A percentile compares a stretch with the other conserved stretches of the same genome.
Evolutionary conservation across 1,139 yeast genomes (phyloP).

Genomic region (Diutina ranongensis): DNA sequence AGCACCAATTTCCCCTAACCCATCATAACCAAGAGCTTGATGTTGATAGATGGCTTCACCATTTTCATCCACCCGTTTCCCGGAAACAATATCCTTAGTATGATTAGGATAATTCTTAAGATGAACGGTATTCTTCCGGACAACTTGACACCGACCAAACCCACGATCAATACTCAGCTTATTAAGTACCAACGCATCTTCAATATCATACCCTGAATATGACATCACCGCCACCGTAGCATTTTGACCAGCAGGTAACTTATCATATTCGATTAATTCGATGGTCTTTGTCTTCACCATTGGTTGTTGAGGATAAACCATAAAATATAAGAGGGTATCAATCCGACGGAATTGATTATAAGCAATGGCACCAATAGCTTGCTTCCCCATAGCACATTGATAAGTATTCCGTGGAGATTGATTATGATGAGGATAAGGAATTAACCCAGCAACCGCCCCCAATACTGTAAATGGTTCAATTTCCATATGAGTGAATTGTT

Average conservation of each 20-base stretch:
- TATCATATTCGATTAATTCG: slow-evolving; percentile 89
- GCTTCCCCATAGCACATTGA: slow-evolving; percentile 99
- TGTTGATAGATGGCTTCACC: slow-evolving; percentile 82
- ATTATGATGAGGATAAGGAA: slow-evolving; percentile 99
- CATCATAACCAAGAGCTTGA: slow-evolving; percentile 82
- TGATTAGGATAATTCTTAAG: slow-evolving; percentile 90
- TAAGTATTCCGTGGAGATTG: slow-evolving; percentile 98
- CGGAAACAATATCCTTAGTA: slow-evolving; percentile 81
- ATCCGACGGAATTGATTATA: slow-evolving; percentile 93
- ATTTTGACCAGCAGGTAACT: slow-evolving; percentile 97
- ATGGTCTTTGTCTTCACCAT: slow-evolving; percentile 97
- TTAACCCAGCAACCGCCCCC: slow-evolving; percentile 97
- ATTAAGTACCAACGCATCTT: slow-evolving; percentile 92
- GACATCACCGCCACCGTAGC: slow-evolving; percentile 99
- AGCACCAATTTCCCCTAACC: slow-evolving; percentile 93
- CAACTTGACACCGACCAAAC: slow-evolving; percentile 96
- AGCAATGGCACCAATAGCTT: slow-evolving; percentile 98
- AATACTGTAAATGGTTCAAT: slow-evolving; percentile 93
- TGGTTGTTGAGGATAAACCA: slow-evolving; percentile 99
- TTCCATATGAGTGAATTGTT: slow-evolving; percentile 71
- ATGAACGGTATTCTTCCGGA: slow-evolving; percentile 82
- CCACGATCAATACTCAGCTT: slow-evolving; percentile 93
- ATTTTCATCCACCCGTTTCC: slow-evolving; percentile 77
- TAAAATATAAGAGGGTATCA: slow-evolving; percentile 82
- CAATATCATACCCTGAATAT: slow-evolving; percentile 97